These are phyloP conservation scores for Cerrena zonata DNA, from an alignment of 1,284 basidiomycete species.

Conservation along the genomic window DNA sequence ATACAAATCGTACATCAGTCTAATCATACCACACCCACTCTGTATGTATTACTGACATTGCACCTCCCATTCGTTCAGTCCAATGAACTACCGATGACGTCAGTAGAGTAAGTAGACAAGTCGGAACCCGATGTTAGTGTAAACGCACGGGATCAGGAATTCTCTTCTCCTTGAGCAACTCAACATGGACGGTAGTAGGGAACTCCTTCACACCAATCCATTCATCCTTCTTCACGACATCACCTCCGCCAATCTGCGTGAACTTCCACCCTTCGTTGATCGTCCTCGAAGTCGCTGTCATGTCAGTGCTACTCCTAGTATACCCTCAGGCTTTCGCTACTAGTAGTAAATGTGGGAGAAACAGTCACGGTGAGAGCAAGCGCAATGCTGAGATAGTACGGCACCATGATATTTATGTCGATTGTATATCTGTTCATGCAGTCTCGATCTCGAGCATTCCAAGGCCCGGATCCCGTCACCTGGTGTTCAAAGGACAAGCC, in stretches of 20 bases:
- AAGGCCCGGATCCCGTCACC: too few species aligned
- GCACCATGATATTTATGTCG: background rate
- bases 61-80: constrained; percentile 79
- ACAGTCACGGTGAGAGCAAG: background rate
- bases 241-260: constrained; percentile 57
- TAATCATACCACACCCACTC: too few species aligned
- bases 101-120: constrained; percentile 4
- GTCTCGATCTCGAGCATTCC: too few species aligned
- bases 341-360: background rate
- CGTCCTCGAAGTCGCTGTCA: constrained; percentile 13
- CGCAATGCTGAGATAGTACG: too few species aligned
- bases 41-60: constrained; percentile 52
- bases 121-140: background rate
- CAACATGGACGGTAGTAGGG: constrained; percentile 81
- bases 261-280: constrained; percentile 55
- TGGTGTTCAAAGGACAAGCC: background rate
- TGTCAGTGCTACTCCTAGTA: constrained; percentile 4
- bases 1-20: background rate
- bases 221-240: constrained; percentile 55
- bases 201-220: constrained; percentile 60
- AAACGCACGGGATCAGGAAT: constrained; percentile 75
- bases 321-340: background rate
- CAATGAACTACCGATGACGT: constrained; percentile 48
- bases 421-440: too few species aligned
- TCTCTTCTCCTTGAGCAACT: constrained; percentile 62